These are phyloP conservation scores for Paecilomyces sp. DNA, from an alignment of 2,329 filamentous ascomycete species.

Conservation along the genomic window DNA sequence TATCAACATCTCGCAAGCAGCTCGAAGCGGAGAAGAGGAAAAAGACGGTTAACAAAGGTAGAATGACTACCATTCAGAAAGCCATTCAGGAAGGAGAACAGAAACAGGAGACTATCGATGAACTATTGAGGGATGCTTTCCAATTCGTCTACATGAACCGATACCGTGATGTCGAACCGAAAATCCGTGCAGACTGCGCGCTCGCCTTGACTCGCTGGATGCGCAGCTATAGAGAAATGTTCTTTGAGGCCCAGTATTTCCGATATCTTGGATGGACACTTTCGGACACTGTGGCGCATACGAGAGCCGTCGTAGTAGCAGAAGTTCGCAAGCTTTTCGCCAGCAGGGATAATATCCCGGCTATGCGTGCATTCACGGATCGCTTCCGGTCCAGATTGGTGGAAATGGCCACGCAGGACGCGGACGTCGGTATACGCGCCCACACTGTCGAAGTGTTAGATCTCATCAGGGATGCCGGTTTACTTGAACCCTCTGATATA, in stretches of 20 bases:
- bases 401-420: conserved; percentile 85
- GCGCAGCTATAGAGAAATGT: conserved; percentile 71
- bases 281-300: conserved; percentile 68
- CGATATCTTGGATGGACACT: conserved; percentile 94
- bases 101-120: conserved; percentile 62
- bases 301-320: conserved; percentile 76
- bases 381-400: conserved; percentile 79
- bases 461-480: conserved; percentile 70
- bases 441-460: conserved; percentile 76
- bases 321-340: conserved; percentile 76
- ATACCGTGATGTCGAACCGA: conserved; percentile 87
- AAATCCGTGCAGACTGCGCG: conserved; percentile 82
- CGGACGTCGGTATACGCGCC: conserved; percentile 72
- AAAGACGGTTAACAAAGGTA: conserved; percentile 67
- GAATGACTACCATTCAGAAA: conserved; percentile 65
- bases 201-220: conserved; percentile 87
- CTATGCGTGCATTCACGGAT: conserved; percentile 85
- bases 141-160: conserved; percentile 91
- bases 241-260: conserved; percentile 84
- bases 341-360: conserved; percentile 67
- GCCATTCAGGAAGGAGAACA: conserved; percentile 64
- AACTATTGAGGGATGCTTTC: conserved; percentile 75
- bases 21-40: conserved; percentile 69
- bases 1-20: conserved; percentile 71
- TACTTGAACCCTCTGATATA: conserved; percentile 86